phyloP scores from a whole-genome alignment of 495 filamentous ascomycete species.

The Xylaria intraflava region DNA sequence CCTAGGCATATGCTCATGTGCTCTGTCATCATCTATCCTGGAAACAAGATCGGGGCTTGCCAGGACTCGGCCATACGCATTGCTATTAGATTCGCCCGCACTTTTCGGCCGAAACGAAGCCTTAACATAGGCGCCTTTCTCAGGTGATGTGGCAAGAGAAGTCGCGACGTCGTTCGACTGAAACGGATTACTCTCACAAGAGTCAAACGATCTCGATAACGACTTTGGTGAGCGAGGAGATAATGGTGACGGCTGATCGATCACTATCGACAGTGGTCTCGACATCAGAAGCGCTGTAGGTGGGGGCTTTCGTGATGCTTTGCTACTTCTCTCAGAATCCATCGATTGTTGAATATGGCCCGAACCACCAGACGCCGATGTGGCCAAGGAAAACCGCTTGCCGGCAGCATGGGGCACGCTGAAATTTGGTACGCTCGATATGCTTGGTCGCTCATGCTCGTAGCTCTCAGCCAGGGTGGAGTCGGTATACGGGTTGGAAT shows the following conservation, averaged over 20 bases:
- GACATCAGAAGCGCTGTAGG: slow-evolving; percentile 36
- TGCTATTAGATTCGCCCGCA: neutral
- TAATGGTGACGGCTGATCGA: slow-evolving; percentile 42
- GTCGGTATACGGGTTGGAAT: slow-evolving; percentile 1
- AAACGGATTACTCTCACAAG: neutral
- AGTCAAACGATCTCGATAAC: slow-evolving; percentile 4
- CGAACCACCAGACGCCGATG: slow-evolving; percentile 3
- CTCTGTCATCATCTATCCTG: neutral
- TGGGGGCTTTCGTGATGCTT: slow-evolving; percentile 31
- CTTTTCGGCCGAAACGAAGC: neutral
- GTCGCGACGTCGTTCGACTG: neutral
- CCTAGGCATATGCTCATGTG: slow-evolving; percentile 14
- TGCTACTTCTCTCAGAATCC: slow-evolving; percentile 14
- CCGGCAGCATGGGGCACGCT: slow-evolving; percentile 39
- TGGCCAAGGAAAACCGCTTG: slow-evolving; percentile 36
- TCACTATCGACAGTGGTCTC: slow-evolving; percentile 44
- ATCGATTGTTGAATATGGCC: slow-evolving; percentile 8
- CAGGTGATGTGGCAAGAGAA: slow-evolving; percentile 4
- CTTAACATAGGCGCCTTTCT: neutral
- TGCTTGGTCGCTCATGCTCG: slow-evolving; percentile 17
- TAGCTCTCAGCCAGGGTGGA: slow-evolving; percentile 7
- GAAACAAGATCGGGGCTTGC: neutral
- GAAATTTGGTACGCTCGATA: slow-evolving; percentile 38
- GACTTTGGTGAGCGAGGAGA: slow-evolving; percentile 13
- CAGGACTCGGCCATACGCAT: neutral